Percentiles rank a stretch among this genome's conserved stretches.
Conservation (phyloP, 176 grass and related monocot genomes). For the Aegilops umbellulata region DNA sequence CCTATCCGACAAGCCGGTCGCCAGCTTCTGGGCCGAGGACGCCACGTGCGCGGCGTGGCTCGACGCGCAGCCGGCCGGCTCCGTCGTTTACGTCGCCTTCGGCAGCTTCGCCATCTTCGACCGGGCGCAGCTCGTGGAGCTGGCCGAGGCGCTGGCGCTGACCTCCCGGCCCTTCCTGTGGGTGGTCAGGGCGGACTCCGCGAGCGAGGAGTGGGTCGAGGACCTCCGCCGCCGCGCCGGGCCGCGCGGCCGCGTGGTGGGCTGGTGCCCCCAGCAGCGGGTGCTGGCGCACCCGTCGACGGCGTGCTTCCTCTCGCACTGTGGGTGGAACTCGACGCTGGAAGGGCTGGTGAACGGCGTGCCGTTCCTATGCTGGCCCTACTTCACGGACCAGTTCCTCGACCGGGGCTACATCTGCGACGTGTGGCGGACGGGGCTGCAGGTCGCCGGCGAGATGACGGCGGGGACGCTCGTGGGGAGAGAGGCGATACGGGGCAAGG, state of each 20-base stretch:
- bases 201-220: constrained; percentile 17
- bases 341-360: constrained; percentile 39
- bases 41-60: constrained; percentile 42
- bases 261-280: constrained; percentile 60
- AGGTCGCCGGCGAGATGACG: not conserved
- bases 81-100: constrained; percentile 73
- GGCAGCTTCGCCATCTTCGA: constrained; percentile 59
- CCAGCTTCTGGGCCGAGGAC: constrained; percentile 61
- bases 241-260: constrained; percentile 48
- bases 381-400: constrained; percentile 51
- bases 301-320: constrained; percentile 51
- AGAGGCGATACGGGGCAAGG: constrained; percentile 34
- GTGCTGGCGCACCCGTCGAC: constrained; percentile 48
- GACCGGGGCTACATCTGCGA: constrained; percentile 61
- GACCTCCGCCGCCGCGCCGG: constrained; percentile 6
- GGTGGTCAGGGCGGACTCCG: constrained; percentile 47
- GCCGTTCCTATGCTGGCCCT: constrained; percentile 66
- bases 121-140: constrained; percentile 46
- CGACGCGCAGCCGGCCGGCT: constrained; percentile 31
- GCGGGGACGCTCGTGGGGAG: constrained; percentile 20
- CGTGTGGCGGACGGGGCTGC: constrained; percentile 52
- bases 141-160: constrained; percentile 56
- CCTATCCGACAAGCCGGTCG: constrained; percentile 9
- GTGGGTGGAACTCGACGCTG: constrained; percentile 62
- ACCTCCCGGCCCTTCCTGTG: constrained; percentile 54